Evolutionary conservation across 768 basidiomycete species (phyloP).

Genomic region (Dacryopinax primogenitus): DNA sequence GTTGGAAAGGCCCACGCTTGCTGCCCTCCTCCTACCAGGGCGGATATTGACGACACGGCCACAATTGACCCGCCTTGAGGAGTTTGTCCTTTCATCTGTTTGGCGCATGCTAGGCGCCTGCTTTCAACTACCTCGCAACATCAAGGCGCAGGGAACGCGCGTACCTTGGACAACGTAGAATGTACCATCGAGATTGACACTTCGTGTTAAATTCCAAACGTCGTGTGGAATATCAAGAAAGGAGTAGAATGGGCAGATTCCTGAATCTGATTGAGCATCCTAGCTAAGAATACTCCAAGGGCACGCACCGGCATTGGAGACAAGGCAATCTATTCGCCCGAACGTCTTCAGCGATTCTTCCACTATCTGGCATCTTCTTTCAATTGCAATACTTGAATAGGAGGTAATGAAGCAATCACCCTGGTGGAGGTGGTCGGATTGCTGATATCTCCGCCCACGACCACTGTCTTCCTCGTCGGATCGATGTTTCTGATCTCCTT

Average conservation of each 20-base stretch:
- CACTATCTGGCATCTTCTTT: slow-evolving; percentile 40
- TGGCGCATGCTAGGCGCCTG: slow-evolving; percentile 44
- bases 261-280: slow-evolving; percentile 35
- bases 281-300: no score
- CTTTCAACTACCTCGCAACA: not conserved
- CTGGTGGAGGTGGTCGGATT: slow-evolving; percentile 42
- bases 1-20: slow-evolving; percentile 38
- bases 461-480: slow-evolving; percentile 31
- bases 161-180: slow-evolving; percentile 57
- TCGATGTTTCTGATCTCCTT: slow-evolving; percentile 35
- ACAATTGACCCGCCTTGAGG: slow-evolving; percentile 66
- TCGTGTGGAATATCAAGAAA: slow-evolving; percentile 55
- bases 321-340: slow-evolving; percentile 46
- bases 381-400: not conserved
- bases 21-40: slow-evolving; percentile 59
- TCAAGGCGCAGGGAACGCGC: not conserved
- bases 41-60: slow-evolving; percentile 65
- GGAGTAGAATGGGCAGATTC: slow-evolving; percentile 67
- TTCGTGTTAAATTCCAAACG: slow-evolving; percentile 51
- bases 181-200: slow-evolving; percentile 63
- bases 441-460: slow-evolving; percentile 55
- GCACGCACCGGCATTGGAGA: slow-evolving; percentile 8
- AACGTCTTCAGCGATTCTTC: slow-evolving; percentile 45
- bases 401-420: slow-evolving; percentile 27
- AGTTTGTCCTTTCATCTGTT: slow-evolving; percentile 55